A percentile compares a stretch with the other conserved stretches of the same genome.
Conservation (phyloP, 257 asterid species). For the Nicotiana knightiana region DNA sequence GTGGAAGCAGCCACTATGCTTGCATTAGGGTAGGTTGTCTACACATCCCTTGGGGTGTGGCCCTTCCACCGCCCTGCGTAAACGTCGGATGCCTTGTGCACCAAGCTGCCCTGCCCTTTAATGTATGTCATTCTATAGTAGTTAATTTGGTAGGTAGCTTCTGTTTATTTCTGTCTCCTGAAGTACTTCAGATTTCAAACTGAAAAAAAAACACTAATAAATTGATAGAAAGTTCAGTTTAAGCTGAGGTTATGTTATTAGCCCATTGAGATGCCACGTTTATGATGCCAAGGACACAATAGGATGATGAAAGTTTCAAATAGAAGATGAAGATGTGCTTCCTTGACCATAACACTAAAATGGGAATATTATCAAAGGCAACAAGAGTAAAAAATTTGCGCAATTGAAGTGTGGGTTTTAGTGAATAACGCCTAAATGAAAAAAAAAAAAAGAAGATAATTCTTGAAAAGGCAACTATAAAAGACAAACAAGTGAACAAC, state of each 20-base stretch:
- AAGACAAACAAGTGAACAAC: neutral
- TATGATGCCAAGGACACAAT: neutral
- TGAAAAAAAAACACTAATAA: neutral
- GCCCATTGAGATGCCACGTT: neutral
- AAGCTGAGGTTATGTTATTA: neutral
- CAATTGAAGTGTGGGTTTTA: neutral
- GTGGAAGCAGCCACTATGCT: too few relatives aligned
- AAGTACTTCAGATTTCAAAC: neutral
- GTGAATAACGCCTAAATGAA: neutral
- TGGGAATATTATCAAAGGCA: neutral
- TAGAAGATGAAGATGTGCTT: neutral
- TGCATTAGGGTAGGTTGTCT: too few relatives aligned
- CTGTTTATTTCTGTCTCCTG: neutral
- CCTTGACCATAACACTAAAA: neutral
- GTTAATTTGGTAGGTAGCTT: neutral
- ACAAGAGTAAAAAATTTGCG: neutral
- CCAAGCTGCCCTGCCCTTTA: too few relatives aligned
- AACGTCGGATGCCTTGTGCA: too few relatives aligned
- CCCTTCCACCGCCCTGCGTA: too few relatives aligned
- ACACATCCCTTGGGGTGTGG: too few relatives aligned
- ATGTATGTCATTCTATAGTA: neutral
- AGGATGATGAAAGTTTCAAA: neutral
- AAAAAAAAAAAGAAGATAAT: neutral
- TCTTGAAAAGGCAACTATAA: neutral
- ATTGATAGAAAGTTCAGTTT: neutral